Evolutionary conservation across 2,329 filamentous ascomycete genomes (phyloP).

Genomic region (Rutstroemia sp.): DNA sequence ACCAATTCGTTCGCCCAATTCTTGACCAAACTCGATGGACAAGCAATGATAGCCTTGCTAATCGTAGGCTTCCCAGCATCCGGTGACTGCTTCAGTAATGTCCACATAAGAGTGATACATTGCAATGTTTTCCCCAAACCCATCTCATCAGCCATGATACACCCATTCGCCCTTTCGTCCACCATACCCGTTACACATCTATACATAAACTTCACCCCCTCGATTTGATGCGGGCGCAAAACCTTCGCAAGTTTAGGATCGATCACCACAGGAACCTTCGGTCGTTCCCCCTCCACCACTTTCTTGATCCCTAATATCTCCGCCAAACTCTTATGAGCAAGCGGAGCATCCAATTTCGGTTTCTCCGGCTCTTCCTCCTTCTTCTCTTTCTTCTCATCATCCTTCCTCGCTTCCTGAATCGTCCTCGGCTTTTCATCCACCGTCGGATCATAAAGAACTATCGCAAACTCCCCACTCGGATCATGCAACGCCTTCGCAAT

Average conservation of each 20-base stretch:
- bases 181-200: slow-evolving; percentile 91
- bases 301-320: slow-evolving; percentile 95
- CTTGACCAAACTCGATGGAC: slow-evolving; percentile 88
- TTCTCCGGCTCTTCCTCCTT: slow-evolving; percentile 37
- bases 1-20: slow-evolving; percentile 97
- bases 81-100: slow-evolving; percentile 87
- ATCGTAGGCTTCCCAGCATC: slow-evolving; percentile 92
- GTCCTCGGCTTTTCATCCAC: slow-evolving; percentile 71
- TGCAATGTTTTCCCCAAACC: slow-evolving; percentile 94
- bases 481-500: slow-evolving; percentile 87
- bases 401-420: slow-evolving; percentile 36
- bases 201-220: slow-evolving; percentile 97
- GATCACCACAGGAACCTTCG: slow-evolving; percentile 93
- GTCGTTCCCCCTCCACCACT: slow-evolving; percentile 68
- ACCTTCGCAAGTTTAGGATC: slow-evolving; percentile 86
- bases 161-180: slow-evolving; percentile 87
- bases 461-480: slow-evolving; percentile 90
- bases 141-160: slow-evolving; percentile 99
- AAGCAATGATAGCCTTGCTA: slow-evolving; percentile 94
- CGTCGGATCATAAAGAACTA: slow-evolving; percentile 92
- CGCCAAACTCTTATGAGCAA: slow-evolving; percentile 89
- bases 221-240: slow-evolving; percentile 90
- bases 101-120: slow-evolving; percentile 97
- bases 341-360: slow-evolving; percentile 61
- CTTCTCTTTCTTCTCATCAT: slow-evolving; percentile 38